phyloP scores from a whole-genome alignment of 768 basidiomycete genomes.

The Gloeopeniophorella convolvens region DNA sequence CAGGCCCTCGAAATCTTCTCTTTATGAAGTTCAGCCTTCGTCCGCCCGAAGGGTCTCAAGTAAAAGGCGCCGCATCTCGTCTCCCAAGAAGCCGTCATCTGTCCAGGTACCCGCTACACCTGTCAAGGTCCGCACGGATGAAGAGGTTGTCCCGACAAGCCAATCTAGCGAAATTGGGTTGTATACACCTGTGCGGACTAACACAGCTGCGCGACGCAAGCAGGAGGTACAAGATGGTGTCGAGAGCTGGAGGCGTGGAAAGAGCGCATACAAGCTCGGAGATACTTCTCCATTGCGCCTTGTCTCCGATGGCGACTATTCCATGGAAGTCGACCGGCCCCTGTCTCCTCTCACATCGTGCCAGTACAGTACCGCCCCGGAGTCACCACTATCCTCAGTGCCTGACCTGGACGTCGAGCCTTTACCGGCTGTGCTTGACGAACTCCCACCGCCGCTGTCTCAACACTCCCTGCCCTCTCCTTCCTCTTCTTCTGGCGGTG shows the following conservation, averaged over 20 bases:
- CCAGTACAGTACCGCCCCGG: background rate
- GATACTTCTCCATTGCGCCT: constrained; percentile 3
- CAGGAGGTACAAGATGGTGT: constrained; percentile 5
- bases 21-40: background rate
- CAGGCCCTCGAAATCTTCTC: background rate
- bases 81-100: background rate
- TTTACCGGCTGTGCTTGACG: background rate
- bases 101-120: constrained; percentile 4
- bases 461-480: constrained; percentile 3
- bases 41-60: background rate
- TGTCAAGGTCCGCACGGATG: background rate
- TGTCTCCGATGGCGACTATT: constrained; percentile 3
- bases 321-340: constrained; percentile 7
- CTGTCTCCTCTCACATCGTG: constrained; percentile 14
- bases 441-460: background rate
- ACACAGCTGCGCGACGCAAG: background rate
- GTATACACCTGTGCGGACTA: constrained; percentile 8
- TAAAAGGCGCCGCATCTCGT: background rate
- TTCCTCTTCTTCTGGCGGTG: constrained; percentile 3
- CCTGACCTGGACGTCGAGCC: constrained; percentile 1
- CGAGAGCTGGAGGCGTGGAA: constrained; percentile 15
- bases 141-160: constrained; percentile 13
- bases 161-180: constrained; percentile 14
- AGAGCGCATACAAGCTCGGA: constrained; percentile 4
- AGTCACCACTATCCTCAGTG: constrained; percentile 8